phyloP scores from a whole-genome alignment of 176 grass and related monocot genomes.

The Luzula sylvatica region DNA sequence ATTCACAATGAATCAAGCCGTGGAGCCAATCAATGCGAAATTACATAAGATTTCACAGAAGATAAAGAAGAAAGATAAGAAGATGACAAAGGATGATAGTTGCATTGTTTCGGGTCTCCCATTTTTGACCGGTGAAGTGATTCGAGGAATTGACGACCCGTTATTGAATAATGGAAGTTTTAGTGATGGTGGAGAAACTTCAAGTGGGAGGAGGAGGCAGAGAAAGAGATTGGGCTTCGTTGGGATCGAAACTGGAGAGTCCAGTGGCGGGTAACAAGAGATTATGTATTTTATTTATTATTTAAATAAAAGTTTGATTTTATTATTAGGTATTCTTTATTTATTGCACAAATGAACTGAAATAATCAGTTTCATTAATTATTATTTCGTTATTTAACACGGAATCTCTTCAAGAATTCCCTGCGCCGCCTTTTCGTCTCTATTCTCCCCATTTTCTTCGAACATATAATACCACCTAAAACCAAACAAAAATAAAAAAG shows the following conservation, averaged over 20 bases:
- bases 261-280: conserved; percentile 45
- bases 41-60: conserved; percentile 80
- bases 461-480: no score
- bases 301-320: no score
- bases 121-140: conserved; percentile 32
- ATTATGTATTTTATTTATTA: no score
- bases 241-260: conserved; percentile 48
- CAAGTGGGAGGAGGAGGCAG: conserved; percentile 30
- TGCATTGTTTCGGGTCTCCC: conserved; percentile 39
- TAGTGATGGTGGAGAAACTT: conserved; percentile 43
- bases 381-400: no score
- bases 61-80: conserved; percentile 68
- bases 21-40: conserved; percentile 74
- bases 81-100: conserved; percentile 62
- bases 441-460: no score
- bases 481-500: no score
- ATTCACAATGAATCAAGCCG: conserved; percentile 81
- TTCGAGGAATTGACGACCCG: conserved; percentile 82
- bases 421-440: no score
- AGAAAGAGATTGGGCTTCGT: conserved; percentile 38
- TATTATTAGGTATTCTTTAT: no score
- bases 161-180: conserved; percentile 64
- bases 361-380: no score
- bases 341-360: no score
- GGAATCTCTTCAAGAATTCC: no score